Percentiles rank a stretch among this genome's conserved stretches.
Evolutionary conservation across 768 basidiomycete species (phyloP).

Genomic region (Russula abietina): DNA sequence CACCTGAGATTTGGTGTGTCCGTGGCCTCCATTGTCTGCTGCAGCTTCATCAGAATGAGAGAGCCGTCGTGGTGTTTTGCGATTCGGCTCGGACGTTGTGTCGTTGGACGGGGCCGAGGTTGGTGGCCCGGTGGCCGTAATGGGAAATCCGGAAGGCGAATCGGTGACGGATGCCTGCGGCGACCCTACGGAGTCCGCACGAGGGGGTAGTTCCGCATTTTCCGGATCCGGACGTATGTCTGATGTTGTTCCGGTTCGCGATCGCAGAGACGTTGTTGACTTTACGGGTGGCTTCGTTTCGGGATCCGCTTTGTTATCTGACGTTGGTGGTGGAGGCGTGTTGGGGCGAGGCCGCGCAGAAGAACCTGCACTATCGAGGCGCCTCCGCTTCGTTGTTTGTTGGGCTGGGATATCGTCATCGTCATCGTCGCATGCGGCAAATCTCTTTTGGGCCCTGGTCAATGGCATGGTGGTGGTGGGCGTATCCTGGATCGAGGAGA

Average conservation of each 20-base stretch:
- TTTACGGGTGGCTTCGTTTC: background rate
- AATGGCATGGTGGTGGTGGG: background rate
- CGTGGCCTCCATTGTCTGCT: background rate
- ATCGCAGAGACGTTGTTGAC: background rate
- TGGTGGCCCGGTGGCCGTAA: background rate
- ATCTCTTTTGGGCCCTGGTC: background rate
- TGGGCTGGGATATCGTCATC: background rate
- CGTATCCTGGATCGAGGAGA: background rate
- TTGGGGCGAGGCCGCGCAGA: background rate
- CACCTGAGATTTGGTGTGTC: background rate
- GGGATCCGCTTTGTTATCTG: background rate
- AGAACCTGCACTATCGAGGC: background rate
- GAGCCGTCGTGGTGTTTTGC: background rate
- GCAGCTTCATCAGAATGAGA: background rate
- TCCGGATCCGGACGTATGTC: background rate
- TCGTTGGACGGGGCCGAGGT: background rate
- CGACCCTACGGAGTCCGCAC: background rate
- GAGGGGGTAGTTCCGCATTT: background rate
- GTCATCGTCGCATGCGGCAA: background rate
- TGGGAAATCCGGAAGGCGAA: background rate
- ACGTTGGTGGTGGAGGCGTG: background rate
- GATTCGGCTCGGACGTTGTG: background rate
- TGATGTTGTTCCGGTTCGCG: too few relatives aligned
- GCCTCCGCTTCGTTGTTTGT: conserved; percentile 8
- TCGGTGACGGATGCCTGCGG: background rate